phyloP scores from a whole-genome alignment of 805 yeast genomes.

The Jamesozyma rosinii region DNA sequence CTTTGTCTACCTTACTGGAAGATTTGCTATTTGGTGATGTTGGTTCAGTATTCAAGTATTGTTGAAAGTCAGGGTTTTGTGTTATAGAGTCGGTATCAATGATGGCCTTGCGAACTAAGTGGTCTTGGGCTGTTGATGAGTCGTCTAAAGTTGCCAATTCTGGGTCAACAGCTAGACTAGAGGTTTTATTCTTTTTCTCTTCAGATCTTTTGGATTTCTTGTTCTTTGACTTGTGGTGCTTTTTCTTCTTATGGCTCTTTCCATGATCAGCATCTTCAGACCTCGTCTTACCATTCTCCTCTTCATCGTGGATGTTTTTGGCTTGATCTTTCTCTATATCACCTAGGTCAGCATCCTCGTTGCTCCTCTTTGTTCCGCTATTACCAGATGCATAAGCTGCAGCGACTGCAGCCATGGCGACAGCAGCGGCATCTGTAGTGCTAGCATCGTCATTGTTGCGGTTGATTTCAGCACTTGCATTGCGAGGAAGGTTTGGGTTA shows the following conservation, averaged over 20 bases:
- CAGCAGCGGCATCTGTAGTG: slow-evolving; percentile 11
- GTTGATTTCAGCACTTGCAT: slow-evolving; percentile 2
- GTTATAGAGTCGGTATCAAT: slow-evolving; percentile 59
- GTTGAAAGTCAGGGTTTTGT: slow-evolving; percentile 34
- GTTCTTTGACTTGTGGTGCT: slow-evolving; percentile 12
- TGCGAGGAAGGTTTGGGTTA: neutral
- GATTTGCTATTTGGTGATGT: slow-evolving; percentile 6
- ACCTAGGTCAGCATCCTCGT: neutral
- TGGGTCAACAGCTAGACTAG: slow-evolving; percentile 42
- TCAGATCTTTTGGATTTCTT: slow-evolving; percentile 3
- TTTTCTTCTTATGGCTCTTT: slow-evolving; percentile 10
- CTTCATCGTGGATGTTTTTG: slow-evolving; percentile 5
- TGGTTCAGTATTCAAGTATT: slow-evolving; percentile 27
- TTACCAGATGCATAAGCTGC: slow-evolving; percentile 25
- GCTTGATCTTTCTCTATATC: slow-evolving; percentile 1
- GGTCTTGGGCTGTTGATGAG: slow-evolving; percentile 46
- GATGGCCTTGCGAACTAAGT: slow-evolving; percentile 60
- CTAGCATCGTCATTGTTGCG: slow-evolving; percentile 1
- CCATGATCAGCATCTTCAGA: neutral
- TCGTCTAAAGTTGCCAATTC: slow-evolving; percentile 45
- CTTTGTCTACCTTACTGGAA: neutral
- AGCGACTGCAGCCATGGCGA: slow-evolving; percentile 29
- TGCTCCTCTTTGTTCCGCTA: slow-evolving; percentile 9
- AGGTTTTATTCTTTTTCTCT: slow-evolving; percentile 5
- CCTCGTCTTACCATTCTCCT: slow-evolving; percentile 5